phyloP scores from a whole-genome alignment of 2,329 filamentous ascomycete genomes.

The Emergomyces pasteurianus region DNA sequence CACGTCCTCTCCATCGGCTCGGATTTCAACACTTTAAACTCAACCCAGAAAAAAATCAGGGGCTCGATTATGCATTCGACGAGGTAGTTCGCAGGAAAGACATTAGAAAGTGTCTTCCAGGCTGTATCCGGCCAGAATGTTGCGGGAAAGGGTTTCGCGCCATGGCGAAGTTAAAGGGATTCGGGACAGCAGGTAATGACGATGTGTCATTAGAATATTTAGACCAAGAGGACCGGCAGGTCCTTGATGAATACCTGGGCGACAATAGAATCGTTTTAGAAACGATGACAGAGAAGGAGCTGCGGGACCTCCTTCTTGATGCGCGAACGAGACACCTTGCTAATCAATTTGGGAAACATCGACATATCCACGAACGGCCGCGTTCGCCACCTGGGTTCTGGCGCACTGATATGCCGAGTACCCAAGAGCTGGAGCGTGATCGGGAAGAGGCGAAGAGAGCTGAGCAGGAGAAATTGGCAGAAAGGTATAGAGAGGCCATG shows the following conservation, averaged over 20 bases:
- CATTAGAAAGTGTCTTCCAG: slow-evolving; percentile 57
- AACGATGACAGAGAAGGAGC: slow-evolving; percentile 48
- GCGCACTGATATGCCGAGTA: slow-evolving; percentile 77
- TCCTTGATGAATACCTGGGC: slow-evolving; percentile 45
- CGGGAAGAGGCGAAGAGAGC: slow-evolving; percentile 51
- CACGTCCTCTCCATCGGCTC: slow-evolving; percentile 46
- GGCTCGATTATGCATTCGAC: slow-evolving; percentile 58
- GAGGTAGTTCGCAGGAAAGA: slow-evolving; percentile 62
- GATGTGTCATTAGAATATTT: slow-evolving; percentile 24
- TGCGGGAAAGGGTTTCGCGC: slow-evolving; percentile 60
- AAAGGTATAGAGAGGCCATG: slow-evolving; percentile 73
- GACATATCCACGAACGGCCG: slow-evolving; percentile 58
- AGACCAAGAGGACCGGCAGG: slow-evolving; percentile 17
- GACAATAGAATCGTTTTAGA: slow-evolving; percentile 25
- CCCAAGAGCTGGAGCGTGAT: slow-evolving; percentile 63
- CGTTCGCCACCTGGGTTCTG: slow-evolving; percentile 78
- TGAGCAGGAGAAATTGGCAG: slow-evolving; percentile 53
- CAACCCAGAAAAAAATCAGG: slow-evolving; percentile 61
- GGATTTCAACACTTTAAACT: slow-evolving; percentile 66
- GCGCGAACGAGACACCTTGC: slow-evolving; percentile 64
- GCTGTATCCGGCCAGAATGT: slow-evolving; percentile 64
- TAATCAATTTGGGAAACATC: slow-evolving; percentile 64
- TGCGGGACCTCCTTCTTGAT: slow-evolving; percentile 56
- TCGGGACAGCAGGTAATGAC: slow-evolving; percentile 18
- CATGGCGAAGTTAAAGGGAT: slow-evolving; percentile 41